Conservation (phyloP, 495 filamentous ascomycete genomes). For the Talaromyces ruber region DNA sequence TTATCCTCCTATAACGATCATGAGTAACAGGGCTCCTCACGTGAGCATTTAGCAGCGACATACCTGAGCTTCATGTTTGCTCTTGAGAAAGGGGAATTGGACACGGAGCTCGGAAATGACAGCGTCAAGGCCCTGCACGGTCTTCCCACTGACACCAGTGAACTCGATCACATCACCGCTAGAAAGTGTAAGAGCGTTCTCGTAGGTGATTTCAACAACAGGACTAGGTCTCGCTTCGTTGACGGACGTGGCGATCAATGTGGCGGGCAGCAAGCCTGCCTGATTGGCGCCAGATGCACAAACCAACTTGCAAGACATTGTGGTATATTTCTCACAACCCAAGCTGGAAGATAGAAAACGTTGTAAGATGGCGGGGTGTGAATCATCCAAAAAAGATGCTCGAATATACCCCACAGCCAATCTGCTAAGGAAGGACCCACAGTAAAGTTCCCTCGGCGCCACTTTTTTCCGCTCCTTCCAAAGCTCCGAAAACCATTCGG, state of each 20-base stretch:
- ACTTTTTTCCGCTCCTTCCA: neutral
- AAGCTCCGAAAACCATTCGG: slow-evolving; percentile 25
- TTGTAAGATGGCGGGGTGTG: slow-evolving; percentile 3
- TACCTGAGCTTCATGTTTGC: slow-evolving; percentile 38
- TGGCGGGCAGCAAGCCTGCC: slow-evolving; percentile 36
- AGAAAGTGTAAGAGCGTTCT: slow-evolving; percentile 36
- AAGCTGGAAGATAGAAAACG: neutral
- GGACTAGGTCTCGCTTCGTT: slow-evolving; percentile 36
- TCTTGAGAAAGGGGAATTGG: slow-evolving; percentile 33
- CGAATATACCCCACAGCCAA: slow-evolving; percentile 4
- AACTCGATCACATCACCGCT: slow-evolving; percentile 36
- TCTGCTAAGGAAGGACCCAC: neutral
- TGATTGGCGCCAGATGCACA: slow-evolving; percentile 58
- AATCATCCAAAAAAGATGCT: slow-evolving; percentile 1
- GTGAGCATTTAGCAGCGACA: slow-evolving; percentile 8
- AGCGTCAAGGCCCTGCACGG: slow-evolving; percentile 26
- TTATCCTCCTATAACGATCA: slow-evolving; percentile 34
- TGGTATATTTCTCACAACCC: neutral
- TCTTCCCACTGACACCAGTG: slow-evolving; percentile 17
- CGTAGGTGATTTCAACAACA: slow-evolving; percentile 37
- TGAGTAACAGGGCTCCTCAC: neutral
- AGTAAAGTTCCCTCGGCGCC: neutral
- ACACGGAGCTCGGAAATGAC: slow-evolving; percentile 30
- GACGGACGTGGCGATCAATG: slow-evolving; percentile 41
- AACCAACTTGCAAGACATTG: slow-evolving; percentile 28